Evolutionary conservation across 352 stramenopile genomes (phyloP), one percentile per base, ranked within the genome.

Genomic region (Pythium vanterpoolii): DNA sequence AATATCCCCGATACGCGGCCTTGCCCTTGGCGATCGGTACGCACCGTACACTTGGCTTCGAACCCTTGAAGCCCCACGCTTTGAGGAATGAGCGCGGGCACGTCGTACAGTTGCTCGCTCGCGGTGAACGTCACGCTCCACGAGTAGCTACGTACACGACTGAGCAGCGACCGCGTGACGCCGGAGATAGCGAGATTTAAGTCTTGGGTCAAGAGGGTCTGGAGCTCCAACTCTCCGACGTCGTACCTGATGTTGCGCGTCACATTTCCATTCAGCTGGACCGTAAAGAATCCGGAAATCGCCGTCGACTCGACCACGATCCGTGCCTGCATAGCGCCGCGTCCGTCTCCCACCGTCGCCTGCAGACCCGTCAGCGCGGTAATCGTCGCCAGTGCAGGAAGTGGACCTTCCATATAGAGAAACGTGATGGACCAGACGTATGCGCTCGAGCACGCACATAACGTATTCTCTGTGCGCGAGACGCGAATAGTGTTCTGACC

Each of bases 371-470:
- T 90, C 43, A 95, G 73, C 14, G 73, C 65, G 31, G 48, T 86
- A 47, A 54, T 67, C 3, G 63, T 71, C 11, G 71, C 73, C 27
- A 95, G 60, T 21, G 73, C 61, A 14, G 80, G 64, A 1, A 93
- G 51, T 1, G 75, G 68, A 0, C 83, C 83, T 72, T 87, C 74
- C 7, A 74, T 66, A 56, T 77, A 86, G 34, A 90, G 58, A 51
- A 95, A 94, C 24, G 82, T 92, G 40, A 95, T 89, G 23, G 61
- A 69, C 86, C 86, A 95, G 19, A 90, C 49, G 48, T 77, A 95
- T 18, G 60, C 83, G 50, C 89, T 77, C 13, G 64, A 76, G 62
- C 86, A 93, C 7, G 62, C 79, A 54, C 86, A 94, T 50, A 76
- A 91, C 0, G 72, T 87, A 38, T 95, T 95, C 28, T 70, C 64